Evolutionary conservation across 352 stramenopile genomes (phyloP).

Genomic region (Pythium sp.): DNA sequence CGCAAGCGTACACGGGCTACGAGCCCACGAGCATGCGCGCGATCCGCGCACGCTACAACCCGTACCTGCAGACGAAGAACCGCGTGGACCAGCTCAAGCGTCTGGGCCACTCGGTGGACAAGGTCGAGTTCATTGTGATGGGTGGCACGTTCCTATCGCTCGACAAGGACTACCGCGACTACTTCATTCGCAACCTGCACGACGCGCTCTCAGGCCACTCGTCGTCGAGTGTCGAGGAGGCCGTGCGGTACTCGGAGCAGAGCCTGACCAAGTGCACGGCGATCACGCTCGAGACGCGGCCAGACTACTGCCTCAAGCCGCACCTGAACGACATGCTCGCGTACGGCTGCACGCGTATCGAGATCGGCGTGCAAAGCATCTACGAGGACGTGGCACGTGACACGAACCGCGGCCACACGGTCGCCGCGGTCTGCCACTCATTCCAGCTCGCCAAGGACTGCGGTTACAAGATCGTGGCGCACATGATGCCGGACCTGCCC

Average conservation of each 20-base stretch:
- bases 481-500: constrained; percentile 98
- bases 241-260: constrained; percentile 93
- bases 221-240: constrained; percentile 90
- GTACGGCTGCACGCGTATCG: constrained; percentile 97
- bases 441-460: constrained; percentile 91
- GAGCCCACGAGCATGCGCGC: constrained; percentile 96
- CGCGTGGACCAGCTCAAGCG: constrained; percentile 87
- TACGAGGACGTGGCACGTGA: constrained; percentile 94
- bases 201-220: constrained; percentile 94
- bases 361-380: constrained; percentile 96
- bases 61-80: constrained; percentile 91
- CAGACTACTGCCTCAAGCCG: constrained; percentile 96
- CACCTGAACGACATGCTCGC: constrained; percentile 96
- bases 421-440: constrained; percentile 85
- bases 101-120: constrained; percentile 94
- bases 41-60: constrained; percentile 95
- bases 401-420: constrained; percentile 94
- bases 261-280: constrained; percentile 80
- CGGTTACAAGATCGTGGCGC: constrained; percentile 97
- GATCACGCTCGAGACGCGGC: constrained; percentile 98
- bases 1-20: constrained; percentile 95
- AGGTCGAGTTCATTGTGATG: constrained; percentile 98
- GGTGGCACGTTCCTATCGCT: constrained; percentile 96
- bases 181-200: constrained; percentile 96
- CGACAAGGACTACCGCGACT: constrained; percentile 93